Percentiles rank a stretch among this genome's conserved stretches.
Evolutionary conservation across 176 grass and related monocot genomes (phyloP).

Genomic region (Pontederia crassipes): DNA sequence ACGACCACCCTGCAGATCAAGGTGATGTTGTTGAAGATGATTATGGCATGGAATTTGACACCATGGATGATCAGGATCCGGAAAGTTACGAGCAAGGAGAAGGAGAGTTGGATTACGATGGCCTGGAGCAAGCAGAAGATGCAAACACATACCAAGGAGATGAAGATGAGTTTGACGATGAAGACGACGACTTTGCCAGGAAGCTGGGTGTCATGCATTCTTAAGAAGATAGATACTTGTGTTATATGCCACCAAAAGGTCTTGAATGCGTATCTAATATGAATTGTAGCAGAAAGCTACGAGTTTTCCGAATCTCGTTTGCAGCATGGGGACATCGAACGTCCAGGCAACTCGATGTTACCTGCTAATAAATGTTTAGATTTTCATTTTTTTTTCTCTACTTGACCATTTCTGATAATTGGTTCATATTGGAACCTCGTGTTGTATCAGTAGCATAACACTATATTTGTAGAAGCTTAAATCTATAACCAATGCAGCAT

Average conservation of each 20-base stretch:
- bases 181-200: conserved; percentile 69
- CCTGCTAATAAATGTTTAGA: no score
- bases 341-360: no score
- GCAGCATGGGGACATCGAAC: no score
- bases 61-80: conserved; percentile 31
- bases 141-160: conserved; percentile 48
- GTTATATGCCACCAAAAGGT: background rate
- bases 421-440: no score
- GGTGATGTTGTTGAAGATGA: conserved; percentile 31
- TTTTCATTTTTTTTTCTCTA: no score
- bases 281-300: no score
- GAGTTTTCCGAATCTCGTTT: no score
- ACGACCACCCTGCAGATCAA: conserved; percentile 28
- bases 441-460: no score
- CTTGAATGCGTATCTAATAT: no score
- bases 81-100: conserved; percentile 49
- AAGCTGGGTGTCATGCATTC: conserved; percentile 71
- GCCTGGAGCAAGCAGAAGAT: conserved; percentile 42
- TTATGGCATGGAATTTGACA: conserved; percentile 32
- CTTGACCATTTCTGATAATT: no score
- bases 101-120: conserved; percentile 39
- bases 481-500: no score
- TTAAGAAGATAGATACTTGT: conserved; percentile 9
- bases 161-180: conserved; percentile 59
- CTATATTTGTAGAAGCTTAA: no score